phyloP scores from a whole-genome alignment of 1,139 yeast species.

The Geotrichum reessii region DNA sequence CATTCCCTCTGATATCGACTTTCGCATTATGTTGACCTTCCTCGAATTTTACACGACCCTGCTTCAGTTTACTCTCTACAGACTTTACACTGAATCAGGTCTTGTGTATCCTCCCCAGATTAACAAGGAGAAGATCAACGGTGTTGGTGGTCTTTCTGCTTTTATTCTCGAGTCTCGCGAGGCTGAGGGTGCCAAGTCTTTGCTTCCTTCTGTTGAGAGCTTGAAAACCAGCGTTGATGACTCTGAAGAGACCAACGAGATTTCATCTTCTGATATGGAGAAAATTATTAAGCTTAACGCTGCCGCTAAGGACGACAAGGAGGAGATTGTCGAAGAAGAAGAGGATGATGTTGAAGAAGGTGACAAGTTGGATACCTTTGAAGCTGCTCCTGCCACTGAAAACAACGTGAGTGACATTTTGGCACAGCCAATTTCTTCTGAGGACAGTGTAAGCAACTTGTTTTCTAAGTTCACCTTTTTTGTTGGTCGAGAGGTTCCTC shows the following conservation, averaged over 20 bases:
- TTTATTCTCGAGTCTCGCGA: conserved; percentile 62
- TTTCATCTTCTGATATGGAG: conserved; percentile 23
- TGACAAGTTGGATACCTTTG: conserved; percentile 64
- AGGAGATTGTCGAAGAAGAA: conserved; percentile 38
- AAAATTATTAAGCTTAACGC: conserved; percentile 31
- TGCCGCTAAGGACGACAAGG: conserved; percentile 46
- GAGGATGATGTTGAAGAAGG: conserved; percentile 42
- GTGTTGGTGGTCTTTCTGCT: conserved; percentile 84
- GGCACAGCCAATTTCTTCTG: conserved; percentile 65
- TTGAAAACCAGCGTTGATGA: conserved; percentile 33
- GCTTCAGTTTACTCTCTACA: conserved; percentile 78
- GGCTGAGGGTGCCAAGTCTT: conserved; percentile 27
- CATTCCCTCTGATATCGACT: conserved; percentile 90
- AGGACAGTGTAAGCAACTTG: conserved; percentile 55
- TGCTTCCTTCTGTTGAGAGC: conserved; percentile 38
- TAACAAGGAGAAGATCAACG: conserved; percentile 64
- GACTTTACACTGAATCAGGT: conserved; percentile 77
- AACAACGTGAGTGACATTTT: conserved; percentile 70
- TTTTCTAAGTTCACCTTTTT: conserved; percentile 74
- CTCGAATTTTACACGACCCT: conserved; percentile 92
- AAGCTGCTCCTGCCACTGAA: conserved; percentile 46
- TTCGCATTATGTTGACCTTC: conserved; percentile 94
- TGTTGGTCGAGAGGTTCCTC: conserved; percentile 93
- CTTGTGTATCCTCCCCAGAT: conserved; percentile 89
- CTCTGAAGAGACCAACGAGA: conserved; percentile 31